Base-by-base conservation (phyloP, 129 eudicot genomes). In the Chrysanthemum lavandulifolium region DNA sequence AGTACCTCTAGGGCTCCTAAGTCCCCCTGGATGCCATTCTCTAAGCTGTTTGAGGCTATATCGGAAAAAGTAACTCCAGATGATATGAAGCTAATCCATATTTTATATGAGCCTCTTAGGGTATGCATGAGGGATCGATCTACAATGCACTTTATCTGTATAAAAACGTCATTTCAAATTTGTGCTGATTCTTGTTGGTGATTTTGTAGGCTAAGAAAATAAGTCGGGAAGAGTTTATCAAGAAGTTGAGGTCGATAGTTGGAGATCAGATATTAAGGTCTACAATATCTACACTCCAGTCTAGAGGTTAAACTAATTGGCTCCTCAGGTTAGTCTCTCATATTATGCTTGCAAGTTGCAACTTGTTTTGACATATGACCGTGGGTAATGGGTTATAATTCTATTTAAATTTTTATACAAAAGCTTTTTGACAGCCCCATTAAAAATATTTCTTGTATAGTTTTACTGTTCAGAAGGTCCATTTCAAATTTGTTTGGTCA, bases 1-100 rank as follows among this genome's bases (percentile, higher is more conserved):
- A 59, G 75, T 66, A 66, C 86, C 36, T 59, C 72, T 45, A 84
- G 62, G 76, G 73, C 72, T 71, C 92, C 92, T 49, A 87, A 84
- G 49, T 87, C 92, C 15, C 92, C 89, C 29, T 84, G 87, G 87
- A 82, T 87, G 87, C 84, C 89, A 6, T 87, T 87, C 12, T 76
- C 87, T 16, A 69, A 76, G 85, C 74, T 87, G 67, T 79, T 84
- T 74, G 85, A 64, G 47, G 92, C 86, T 40, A 76, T 87, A 23
- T 79, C 86, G 4, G 74, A 76, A 53, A 77, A 84, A 82, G 79
- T 87, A 60, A 72, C 79, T 61, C 65, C 78, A 2, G 61, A 68
- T 6, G 82, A 82, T 12, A 81, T 87, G 92, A 76, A 82, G 43
- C 61, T 76, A 60, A 77, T 87, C 31, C 69, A 18, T 60, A 40